Base-by-base conservation (phyloP, 2,329 filamentous ascomycete genomes). In the Purpureocillium lavendulum region DNA sequence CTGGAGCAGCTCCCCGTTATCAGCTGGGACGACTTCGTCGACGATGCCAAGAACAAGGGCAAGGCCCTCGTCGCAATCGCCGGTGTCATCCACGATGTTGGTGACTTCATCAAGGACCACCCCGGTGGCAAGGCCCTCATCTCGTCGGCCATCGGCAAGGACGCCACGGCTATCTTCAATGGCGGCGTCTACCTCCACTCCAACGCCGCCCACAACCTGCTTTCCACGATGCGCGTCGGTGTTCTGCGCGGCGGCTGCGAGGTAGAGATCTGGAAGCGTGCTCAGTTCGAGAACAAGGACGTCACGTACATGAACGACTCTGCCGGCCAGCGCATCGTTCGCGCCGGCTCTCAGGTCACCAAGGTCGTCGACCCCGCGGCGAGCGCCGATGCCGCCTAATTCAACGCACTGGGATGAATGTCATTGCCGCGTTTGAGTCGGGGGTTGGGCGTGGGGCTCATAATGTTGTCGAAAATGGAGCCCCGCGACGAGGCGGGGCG, bases 181-280 rank as follows among this genome's bases (percentile, higher is more conserved):
- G 87, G 87, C 49, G 87, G 87, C 66, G 84, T 94, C 45, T 94
- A 94, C 70, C 77, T 83, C 61, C 87, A 94, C 71, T 87, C 82
- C 60, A 94, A 94, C 66, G 87, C 85, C 40, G 87, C 87, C 29
- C 87, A 94, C 73, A 94, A 94, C 67, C 65, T 92, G 45, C 74
- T 94, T 47, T 88, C 84, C 7, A 92, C 85, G 50, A 92, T 92
- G 85, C 77, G 87, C 51, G 81, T 92, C 12, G 87, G 85, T 62
- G 86, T 94, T 36, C 82, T 94, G 47, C 84, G 85, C 38, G 87
- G 87, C 48, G 87, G 87, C 33, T 87, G 84, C 59, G 87, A 92
- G 62, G 87, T 94, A 21, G 87, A 94, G 72, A 88, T 92, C 64
- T 94, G 87, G 87, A 92, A 92, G 77, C 82, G 85, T 32, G 79